phyloP scores from a whole-genome alignment of 192 early-diverging fungal genomes.

The Coemansia umbellata region DNA sequence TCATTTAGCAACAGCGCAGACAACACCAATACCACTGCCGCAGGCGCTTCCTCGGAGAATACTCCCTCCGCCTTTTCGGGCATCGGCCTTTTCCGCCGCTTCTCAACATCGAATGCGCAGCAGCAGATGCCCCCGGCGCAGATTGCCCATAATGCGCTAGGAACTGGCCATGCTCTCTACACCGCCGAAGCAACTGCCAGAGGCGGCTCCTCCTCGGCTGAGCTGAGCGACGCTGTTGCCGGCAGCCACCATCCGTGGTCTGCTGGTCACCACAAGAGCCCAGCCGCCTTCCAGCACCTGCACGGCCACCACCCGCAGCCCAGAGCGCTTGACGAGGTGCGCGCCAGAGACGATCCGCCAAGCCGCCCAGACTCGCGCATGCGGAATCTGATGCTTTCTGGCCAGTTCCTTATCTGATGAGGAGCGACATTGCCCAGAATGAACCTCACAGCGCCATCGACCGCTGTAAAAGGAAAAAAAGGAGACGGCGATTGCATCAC shows the following conservation, averaged over 20 bases:
- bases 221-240: neutral
- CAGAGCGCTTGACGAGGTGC: conserved; percentile 23
- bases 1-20: neutral
- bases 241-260: neutral
- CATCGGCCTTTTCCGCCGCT: conserved; percentile 40
- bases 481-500: no score
- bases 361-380: conserved; percentile 47
- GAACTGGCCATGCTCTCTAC: no score
- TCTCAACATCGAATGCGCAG: conserved; percentile 23
- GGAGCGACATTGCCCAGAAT: no score
- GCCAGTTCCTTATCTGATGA: conserved; percentile 37
- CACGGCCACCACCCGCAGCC: conserved; percentile 16
- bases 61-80: conserved; percentile 12
- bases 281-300: neutral
- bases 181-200: no score
- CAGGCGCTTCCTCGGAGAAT: neutral
- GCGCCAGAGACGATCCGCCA: conserved; percentile 19
- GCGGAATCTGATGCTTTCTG: conserved; percentile 46
- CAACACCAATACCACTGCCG: neutral
- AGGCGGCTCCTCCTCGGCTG: no score
- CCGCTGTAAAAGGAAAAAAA: no score
- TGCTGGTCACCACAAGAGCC: neutral
- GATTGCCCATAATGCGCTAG: neutral
- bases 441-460: no score
- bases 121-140: no score